These are phyloP conservation scores for Juglanconis oblonga DNA, from an alignment of 2,329 filamentous ascomycete genomes.

Conservation along the genomic window DNA sequence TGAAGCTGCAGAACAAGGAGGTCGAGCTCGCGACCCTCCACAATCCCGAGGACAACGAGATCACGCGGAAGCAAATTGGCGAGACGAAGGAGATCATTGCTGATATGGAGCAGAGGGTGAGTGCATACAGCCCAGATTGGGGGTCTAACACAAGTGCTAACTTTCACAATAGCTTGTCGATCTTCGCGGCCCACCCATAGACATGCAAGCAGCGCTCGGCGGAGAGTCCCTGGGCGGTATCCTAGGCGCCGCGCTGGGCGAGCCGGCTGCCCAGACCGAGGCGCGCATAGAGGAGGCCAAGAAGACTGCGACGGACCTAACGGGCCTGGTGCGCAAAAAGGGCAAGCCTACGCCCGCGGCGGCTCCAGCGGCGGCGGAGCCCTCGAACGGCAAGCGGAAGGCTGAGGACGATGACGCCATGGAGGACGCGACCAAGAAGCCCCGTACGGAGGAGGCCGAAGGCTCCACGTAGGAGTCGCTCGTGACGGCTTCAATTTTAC, in stretches of 20 bases:
- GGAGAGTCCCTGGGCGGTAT: conserved; percentile 54
- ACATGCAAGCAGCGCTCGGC: conserved; percentile 54
- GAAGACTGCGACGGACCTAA: conserved; percentile 70
- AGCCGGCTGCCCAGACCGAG: conserved; percentile 57
- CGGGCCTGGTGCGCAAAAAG: conserved; percentile 71
- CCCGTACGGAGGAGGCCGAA: conserved; percentile 28
- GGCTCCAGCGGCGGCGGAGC: neutral
- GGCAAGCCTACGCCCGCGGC: conserved; percentile 30
- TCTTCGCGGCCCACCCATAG: conserved; percentile 60
- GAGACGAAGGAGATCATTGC: conserved; percentile 76
- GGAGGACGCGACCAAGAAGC: conserved; percentile 33
- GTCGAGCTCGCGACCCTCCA: conserved; percentile 61
- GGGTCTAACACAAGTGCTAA: conserved; percentile 2
- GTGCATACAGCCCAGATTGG: conserved; percentile 24
- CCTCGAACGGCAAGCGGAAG: conserved; percentile 42
- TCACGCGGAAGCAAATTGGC: conserved; percentile 58
- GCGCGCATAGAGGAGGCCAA: conserved; percentile 70
- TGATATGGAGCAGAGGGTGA: conserved; percentile 74
- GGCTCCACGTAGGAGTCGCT: neutral
- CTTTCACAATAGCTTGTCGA: conserved; percentile 55
- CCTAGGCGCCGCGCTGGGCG: conserved; percentile 61
- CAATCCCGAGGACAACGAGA: conserved; percentile 64
- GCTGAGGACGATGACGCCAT: conserved; percentile 32
- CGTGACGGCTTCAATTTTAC: neutral
- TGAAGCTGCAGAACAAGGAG: conserved; percentile 69